phyloP scores from a whole-genome alignment of 768 basidiomycete genomes.

The Trametes coccinea region DNA sequence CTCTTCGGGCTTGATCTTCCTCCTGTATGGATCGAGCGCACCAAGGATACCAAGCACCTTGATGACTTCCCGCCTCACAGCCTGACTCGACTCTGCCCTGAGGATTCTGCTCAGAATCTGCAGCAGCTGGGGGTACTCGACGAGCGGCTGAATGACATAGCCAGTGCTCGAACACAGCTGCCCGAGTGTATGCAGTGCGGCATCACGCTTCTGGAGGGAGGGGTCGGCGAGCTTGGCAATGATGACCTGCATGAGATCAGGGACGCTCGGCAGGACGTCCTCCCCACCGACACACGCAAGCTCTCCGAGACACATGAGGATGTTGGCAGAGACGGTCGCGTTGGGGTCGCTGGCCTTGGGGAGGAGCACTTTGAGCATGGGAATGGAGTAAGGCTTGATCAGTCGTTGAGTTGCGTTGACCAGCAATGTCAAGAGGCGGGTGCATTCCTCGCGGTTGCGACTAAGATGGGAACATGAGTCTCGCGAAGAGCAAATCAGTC shows the following conservation, averaged over 20 bases:
- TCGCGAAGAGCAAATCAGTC: not conserved
- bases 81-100: slow-evolving; percentile 71
- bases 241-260: slow-evolving; percentile 88
- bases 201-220: slow-evolving; percentile 85
- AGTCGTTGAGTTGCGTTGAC: slow-evolving; percentile 91
- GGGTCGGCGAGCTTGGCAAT: slow-evolving; percentile 89
- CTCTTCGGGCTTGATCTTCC: slow-evolving; percentile 74
- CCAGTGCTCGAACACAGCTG: slow-evolving; percentile 96
- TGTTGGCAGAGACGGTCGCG: slow-evolving; percentile 86
- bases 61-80: slow-evolving; percentile 84
- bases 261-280: slow-evolving; percentile 80
- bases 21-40: slow-evolving; percentile 92
- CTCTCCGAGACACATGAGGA: slow-evolving; percentile 93
- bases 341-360: slow-evolving; percentile 86
- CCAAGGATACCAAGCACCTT: slow-evolving; percentile 96
- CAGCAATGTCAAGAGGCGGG: slow-evolving; percentile 83
- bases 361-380: slow-evolving; percentile 90
- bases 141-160: slow-evolving; percentile 87
- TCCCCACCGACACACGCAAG: slow-evolving; percentile 92
- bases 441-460: slow-evolving; percentile 89
- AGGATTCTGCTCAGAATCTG: slow-evolving; percentile 82
- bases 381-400: slow-evolving; percentile 93
- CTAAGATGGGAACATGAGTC: slow-evolving; percentile 38
- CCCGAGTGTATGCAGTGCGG: slow-evolving; percentile 90
- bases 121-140: slow-evolving; percentile 91